Conservation (phyloP, 2,329 filamentous ascomycete genomes). For the Lachnum nothofagi region DNA sequence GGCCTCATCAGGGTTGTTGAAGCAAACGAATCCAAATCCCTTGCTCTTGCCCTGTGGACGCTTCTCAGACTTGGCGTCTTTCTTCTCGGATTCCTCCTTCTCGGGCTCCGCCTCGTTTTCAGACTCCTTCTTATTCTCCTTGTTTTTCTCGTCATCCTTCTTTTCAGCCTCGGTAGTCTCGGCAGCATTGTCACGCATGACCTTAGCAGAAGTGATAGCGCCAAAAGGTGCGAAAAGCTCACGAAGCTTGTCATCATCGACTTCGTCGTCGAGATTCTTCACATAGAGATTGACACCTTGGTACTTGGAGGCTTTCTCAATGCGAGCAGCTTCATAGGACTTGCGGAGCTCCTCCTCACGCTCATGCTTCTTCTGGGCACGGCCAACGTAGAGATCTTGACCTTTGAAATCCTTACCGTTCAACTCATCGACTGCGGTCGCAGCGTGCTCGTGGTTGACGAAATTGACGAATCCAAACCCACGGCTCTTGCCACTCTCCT, state of each 20-base stretch:
- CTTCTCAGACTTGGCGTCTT: slow-evolving; percentile 50
- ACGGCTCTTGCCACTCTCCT: slow-evolving; percentile 80
- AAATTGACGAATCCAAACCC: slow-evolving; percentile 97
- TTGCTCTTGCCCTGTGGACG: slow-evolving; percentile 88
- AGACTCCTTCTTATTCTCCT: slow-evolving; percentile 44
- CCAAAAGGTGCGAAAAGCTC: slow-evolving; percentile 88
- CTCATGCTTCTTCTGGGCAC: slow-evolving; percentile 99
- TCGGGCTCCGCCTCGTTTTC: slow-evolving; percentile 37
- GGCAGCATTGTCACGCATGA: slow-evolving; percentile 82
- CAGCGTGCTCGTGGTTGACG: slow-evolving; percentile 81
- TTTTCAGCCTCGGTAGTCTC: slow-evolving; percentile 44
- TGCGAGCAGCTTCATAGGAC: slow-evolving; percentile 94
- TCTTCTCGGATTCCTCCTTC: slow-evolving; percentile 45
- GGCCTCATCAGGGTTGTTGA: slow-evolving; percentile 97
- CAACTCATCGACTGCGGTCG: slow-evolving; percentile 81
- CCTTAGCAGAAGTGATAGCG: slow-evolving; percentile 96
- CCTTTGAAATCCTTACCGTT: slow-evolving; percentile 89
- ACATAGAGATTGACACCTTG: slow-evolving; percentile 99
- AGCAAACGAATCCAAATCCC: slow-evolving; percentile 99
- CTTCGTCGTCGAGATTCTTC: slow-evolving; percentile 95
- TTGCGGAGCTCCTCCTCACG: slow-evolving; percentile 98
- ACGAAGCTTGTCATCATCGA: slow-evolving; percentile 96
- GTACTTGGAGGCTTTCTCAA: slow-evolving; percentile 99
- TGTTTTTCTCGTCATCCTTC: slow-evolving; percentile 49
- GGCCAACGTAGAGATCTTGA: slow-evolving; percentile 95